Conservation (phyloP, 2,329 filamentous ascomycete species). For the Trematosphaeria pertusa region DNA sequence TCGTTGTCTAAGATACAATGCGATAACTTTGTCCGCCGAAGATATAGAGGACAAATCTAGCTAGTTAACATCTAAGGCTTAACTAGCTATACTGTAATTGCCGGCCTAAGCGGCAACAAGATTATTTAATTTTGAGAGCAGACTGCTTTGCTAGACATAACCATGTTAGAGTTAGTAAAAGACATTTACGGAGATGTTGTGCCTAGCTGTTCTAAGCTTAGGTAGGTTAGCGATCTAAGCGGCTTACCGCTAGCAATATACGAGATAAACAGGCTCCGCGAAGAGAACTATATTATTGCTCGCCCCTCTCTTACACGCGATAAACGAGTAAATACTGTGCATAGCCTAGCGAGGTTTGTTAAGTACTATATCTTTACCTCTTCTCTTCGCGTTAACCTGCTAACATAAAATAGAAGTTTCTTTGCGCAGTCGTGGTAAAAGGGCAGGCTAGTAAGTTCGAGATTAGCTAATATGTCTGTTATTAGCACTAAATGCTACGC, state of each 20-base stretch:
- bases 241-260: too few species aligned
- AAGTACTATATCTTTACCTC: too few species aligned
- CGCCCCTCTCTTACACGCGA: too few species aligned
- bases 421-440: slow-evolving; percentile 5
- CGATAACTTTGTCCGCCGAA: slow-evolving; percentile 1
- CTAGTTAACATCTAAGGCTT: background rate
- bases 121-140: slow-evolving; percentile 4
- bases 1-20: slow-evolving; percentile 1
- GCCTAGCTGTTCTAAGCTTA: too few species aligned
- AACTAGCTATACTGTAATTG: slow-evolving; percentile 3
- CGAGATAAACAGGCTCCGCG: too few species aligned
- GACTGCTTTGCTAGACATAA: background rate
- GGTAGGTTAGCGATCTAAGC: too few species aligned
- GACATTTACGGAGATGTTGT: too few species aligned
- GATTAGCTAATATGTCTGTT: slow-evolving; percentile 4
- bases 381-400: slow-evolving; percentile 1
- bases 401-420: slow-evolving; percentile 6
- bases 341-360: too few species aligned
- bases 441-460: slow-evolving; percentile 1
- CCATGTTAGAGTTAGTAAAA: background rate
- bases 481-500: slow-evolving; percentile 1
- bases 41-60: background rate
- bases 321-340: too few species aligned
- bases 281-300: too few species aligned
- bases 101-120: slow-evolving; percentile 3